Percentiles rank a stretch among this genome's conserved stretches.
Conservation (phyloP, 2,329 filamentous ascomycete genomes). For the Penicillium aurantiogriseum region DNA sequence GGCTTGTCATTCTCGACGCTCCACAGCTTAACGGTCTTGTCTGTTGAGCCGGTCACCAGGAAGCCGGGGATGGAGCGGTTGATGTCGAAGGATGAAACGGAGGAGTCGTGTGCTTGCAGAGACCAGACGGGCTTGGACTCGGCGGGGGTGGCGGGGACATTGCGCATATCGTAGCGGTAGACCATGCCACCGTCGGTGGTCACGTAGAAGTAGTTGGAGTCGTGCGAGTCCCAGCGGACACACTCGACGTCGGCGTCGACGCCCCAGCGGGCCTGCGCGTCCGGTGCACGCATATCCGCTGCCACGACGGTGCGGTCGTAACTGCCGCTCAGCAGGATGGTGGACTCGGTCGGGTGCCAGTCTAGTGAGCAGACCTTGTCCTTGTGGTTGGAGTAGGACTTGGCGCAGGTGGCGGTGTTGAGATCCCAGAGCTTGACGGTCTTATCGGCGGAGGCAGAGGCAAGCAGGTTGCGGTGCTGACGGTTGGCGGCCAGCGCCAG, state of each 20-base stretch:
- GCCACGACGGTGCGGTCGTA: slow-evolving; percentile 93
- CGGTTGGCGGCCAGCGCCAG: slow-evolving; percentile 88
- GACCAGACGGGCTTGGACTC: slow-evolving; percentile 87
- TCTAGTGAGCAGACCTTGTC: slow-evolving; percentile 97
- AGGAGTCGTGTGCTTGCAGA: slow-evolving; percentile 90
- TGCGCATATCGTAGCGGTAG: slow-evolving; percentile 86
- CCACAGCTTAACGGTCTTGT: slow-evolving; percentile 96
- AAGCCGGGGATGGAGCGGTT: slow-evolving; percentile 88
- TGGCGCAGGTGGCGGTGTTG: slow-evolving; percentile 85
- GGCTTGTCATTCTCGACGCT: slow-evolving; percentile 79
- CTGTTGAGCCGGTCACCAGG: slow-evolving; percentile 88
- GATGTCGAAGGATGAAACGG: slow-evolving; percentile 87
- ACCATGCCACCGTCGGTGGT: slow-evolving; percentile 89
- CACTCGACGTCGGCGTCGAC: slow-evolving; percentile 95
- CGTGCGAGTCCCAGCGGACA: slow-evolving; percentile 88
- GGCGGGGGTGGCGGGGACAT: slow-evolving; percentile 68
- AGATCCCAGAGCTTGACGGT: slow-evolving; percentile 98
- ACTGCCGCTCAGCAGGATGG: slow-evolving; percentile 84
- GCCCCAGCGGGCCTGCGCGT: slow-evolving; percentile 80
- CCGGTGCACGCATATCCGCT: slow-evolving; percentile 93
- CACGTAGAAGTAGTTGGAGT: slow-evolving; percentile 90
- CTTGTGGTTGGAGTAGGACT: slow-evolving; percentile 92
- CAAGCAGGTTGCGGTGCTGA: slow-evolving; percentile 88
- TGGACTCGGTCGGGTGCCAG: slow-evolving; percentile 87
- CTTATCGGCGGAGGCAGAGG: slow-evolving; percentile 92